Evolutionary conservation across 2,329 filamentous ascomycete species (phyloP), one percentile per base, ranked within the genome.

Genomic region (Dothideomycetes sp.): DNA sequence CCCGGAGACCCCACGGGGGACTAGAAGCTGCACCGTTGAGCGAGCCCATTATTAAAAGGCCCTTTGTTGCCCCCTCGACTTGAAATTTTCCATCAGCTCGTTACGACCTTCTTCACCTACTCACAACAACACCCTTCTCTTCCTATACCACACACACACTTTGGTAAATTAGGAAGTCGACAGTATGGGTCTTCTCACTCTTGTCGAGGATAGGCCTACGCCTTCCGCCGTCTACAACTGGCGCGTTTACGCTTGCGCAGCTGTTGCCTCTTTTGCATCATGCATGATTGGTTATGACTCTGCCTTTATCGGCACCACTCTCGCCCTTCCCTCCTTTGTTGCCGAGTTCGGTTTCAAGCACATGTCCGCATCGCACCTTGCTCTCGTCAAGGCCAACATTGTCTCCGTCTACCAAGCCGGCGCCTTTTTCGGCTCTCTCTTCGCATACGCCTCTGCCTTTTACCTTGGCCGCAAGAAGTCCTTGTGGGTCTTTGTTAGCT

Each of bases 361-460:
- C 2, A 72, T 79, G 61, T 59, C 55, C 4, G 39, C 55, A 0
- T 40, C 51, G 3, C 53, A 72, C n/a, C 62, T 77, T 18, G 70
- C 77, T 19, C 60, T 82, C 3, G 64, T 82, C 35, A 79, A 77
- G 52, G 68, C 79, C 51, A 89, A 88, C 57, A 86, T 88, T 45
- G 83, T 87, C 37, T 86, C 80, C 18, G 74, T 81, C 39, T 88
- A 85, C 63, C 84, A 89, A 60, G 84, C 84, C 8, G 84, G 84
- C 43, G 83, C 83, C 44, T 88, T 91, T 64, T 88, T 89, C 50
- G 84, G 84, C 37, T 75, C 79, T n/a, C 62, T 86, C 31, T 70
- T 73, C 44, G 81, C 77, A 41, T 87, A 82, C 49, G 69, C 65
- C 7, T 70, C 75, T 24, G 77, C 73, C 19, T 77, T 81, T 63